Evolutionary conservation across 2,329 filamentous ascomycete species (phyloP), one percentile per base, ranked within the genome.

Genomic region (Xylaria sp.): DNA sequence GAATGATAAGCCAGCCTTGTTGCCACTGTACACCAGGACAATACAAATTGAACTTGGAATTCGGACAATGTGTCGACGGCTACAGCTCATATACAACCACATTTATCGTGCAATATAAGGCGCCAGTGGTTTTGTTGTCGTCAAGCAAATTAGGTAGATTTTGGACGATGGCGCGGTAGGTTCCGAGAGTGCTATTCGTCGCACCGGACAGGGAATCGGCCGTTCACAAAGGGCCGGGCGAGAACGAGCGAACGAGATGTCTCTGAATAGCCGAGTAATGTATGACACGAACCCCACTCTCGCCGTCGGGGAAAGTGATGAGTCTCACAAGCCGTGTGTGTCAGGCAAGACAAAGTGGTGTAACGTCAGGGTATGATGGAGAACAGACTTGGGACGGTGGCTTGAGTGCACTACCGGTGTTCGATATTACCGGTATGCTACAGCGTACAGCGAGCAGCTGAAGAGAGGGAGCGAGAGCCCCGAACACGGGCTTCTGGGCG

Each of bases 241-340:
- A 64, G 66, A 55, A 71, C 62, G 70, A 75, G 65, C 74, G 74
- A 78, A 75, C 73, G 70, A 73, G 70, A 67, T 74, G 75, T 76
- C 73, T 75, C 75, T 79, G 75, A 75, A 77, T 78, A 77, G 69
- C 75, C 77, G 77, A 77, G 77, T 75, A 70, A 65, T 71, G 79
- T 81, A 76, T 73, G 72, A 80, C 79, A 78, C 67, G 77, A 77
- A 78, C 78, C 74, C 75, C 73, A 79, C 77, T 75, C 77, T 77
- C 74, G 77, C 76, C 73, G 70, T 77, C 74, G 73, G 74, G 73
- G 73, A 73, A 72, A 72, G 72, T 67, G 69, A 69, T 68, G 71
- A 70, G 76, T 78, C 72, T 75, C 77, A 78, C 77, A 73, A 72
- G 71, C 68, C 71, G 69, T 62, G 73, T 70, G 74, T 70, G 74